Evolutionary conservation across 73 alveolate species (phyloP).

Genomic region (Symbiodinium pilosum): DNA sequence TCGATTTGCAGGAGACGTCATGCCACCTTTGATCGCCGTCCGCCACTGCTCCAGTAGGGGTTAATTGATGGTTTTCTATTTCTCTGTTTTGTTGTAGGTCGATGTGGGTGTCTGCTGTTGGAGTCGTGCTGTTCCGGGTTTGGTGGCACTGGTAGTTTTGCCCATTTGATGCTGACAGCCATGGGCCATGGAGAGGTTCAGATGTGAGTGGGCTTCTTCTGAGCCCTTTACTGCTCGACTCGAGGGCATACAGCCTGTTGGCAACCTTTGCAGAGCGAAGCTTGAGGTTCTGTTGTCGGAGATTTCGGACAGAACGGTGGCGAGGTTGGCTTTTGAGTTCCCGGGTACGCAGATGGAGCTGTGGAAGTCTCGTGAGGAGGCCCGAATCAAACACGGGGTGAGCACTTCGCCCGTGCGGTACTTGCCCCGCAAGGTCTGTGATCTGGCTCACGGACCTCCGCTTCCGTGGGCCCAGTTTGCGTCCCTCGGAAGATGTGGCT

Average conservation of each 20-base stretch:
- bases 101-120: too few species aligned
- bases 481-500: background rate
- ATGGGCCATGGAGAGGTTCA: background rate
- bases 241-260: background rate
- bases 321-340: background rate
- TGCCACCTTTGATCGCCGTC: background rate
- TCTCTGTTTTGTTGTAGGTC: background rate
- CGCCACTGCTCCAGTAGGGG: too few species aligned
- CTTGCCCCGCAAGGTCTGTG: background rate
- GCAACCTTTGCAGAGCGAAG: background rate
- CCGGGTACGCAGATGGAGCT: background rate
- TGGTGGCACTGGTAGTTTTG: background rate
- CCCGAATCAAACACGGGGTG: background rate
- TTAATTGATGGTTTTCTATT: background rate
- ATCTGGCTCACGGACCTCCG: background rate
- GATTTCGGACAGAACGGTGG: background rate
- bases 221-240: background rate
- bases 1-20: background rate
- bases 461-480: background rate
- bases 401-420: background rate
- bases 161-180: background rate
- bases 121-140: too few species aligned
- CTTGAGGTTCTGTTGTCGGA: background rate
- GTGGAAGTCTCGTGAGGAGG: background rate
- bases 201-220: background rate